phyloP scores from a whole-genome alignment of 768 basidiomycete species.

The Podaxis carcinomalis region DNA sequence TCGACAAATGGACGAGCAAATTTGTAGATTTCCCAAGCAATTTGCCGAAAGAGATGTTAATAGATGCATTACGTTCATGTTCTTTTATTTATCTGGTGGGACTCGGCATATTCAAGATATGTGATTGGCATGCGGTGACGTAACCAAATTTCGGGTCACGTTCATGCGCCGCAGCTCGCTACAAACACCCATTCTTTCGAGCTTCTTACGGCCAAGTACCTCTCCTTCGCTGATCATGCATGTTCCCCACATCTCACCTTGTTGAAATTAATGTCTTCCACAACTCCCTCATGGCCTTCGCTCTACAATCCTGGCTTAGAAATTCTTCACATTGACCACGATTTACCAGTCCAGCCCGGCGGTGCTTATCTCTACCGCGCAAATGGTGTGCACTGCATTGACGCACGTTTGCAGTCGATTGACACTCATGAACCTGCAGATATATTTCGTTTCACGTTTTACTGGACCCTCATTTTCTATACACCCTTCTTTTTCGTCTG shows the following conservation, averaged over 20 bases:
- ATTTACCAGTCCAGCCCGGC: conserved; percentile 33
- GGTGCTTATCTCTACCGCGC: conserved; percentile 40
- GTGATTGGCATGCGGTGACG: too few relatives aligned
- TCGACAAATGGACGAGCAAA: too few relatives aligned
- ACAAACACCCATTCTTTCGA: neutral
- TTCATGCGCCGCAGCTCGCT: too few relatives aligned
- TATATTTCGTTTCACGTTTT: conserved; percentile 49
- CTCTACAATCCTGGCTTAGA: conserved; percentile 49
- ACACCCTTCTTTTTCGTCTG: conserved; percentile 45
- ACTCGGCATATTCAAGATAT: too few relatives aligned
- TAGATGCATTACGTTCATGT: too few relatives aligned
- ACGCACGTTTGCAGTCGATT: neutral
- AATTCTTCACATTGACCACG: conserved; percentile 38
- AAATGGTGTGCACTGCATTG: conserved; percentile 23
- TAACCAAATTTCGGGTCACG: too few relatives aligned
- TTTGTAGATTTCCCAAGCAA: too few relatives aligned
- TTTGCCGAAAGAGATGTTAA: too few relatives aligned
- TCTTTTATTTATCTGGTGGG: too few relatives aligned
- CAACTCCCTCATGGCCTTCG: conserved; percentile 41
- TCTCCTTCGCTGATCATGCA: neutral
- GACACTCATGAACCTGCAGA: conserved; percentile 24
- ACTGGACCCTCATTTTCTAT: conserved; percentile 49
- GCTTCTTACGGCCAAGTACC: neutral
- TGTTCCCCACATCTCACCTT: neutral
- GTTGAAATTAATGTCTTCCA: neutral